Base-by-base conservation (phyloP, 768 basidiomycete species). In the Termitomyces sp. region DNA sequence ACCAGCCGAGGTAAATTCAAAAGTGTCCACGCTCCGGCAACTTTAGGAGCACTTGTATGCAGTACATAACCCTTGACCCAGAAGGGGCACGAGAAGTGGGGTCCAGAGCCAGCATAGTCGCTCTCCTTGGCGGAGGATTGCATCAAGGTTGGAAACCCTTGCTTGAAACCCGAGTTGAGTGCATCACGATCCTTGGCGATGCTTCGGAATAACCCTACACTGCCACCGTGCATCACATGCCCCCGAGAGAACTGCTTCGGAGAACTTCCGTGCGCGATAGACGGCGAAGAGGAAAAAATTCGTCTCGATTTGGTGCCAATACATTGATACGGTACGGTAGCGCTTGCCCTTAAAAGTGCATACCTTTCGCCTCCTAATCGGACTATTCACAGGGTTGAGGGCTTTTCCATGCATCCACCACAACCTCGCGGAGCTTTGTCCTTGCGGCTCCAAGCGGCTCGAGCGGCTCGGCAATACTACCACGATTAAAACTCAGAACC, bases 121-220 rank as follows among this genome's bases (percentile, higher is more conserved):
- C 2, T 14, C 44, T 50, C 53, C 59, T 65, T 61, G 59, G 59
- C 64, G 60, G 60, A 55, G n/a, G 60, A 63, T 63, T 58, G 38
- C 40, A 61, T 48, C 6, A 38, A 37, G 21, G 21, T 42, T 21
- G 41, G 42, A n/a, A 29, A 27, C 43, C 43, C 43, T 44, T 25
- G 25, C 25, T 12, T 29, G 29, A 29, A 29, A 29, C 29, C 29
- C 29, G 43, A 44, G 25, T 17, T 43, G 23, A 43, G 42, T 25
- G 6, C 42, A 43, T 44, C 43, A 9, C 16, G 16, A 51, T 50
- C 52, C 43, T 53, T 53, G 54, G 54, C 32, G 21, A 42, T 56
- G 66, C 66, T 70, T 73, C 73, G 72, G 70, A 66, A 59, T 69
- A 73, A 68, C 64, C 63, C 59, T 61, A 68, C 70, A 71, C 68